phyloP scores from a whole-genome alignment of 805 yeast genomes.

The Blastobotrys parvus region DNA sequence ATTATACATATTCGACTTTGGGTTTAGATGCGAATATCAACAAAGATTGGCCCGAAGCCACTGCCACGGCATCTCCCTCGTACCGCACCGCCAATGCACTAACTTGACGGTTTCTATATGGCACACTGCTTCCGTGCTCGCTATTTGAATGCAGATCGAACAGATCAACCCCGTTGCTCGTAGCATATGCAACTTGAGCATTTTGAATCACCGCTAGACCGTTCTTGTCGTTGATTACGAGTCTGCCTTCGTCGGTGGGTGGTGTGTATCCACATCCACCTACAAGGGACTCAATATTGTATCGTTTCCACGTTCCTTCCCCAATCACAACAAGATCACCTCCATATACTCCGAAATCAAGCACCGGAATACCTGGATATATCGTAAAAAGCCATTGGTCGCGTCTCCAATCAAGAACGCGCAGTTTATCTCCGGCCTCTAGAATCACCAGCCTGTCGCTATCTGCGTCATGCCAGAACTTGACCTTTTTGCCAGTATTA shows the following conservation, averaged over 20 bases:
- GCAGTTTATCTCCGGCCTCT: conserved; percentile 28
- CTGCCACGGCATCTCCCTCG: conserved; percentile 1
- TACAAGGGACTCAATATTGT: conserved; percentile 17
- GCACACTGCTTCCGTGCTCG: conserved; percentile 7
- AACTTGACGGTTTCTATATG: background rate
- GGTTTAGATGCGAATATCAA: background rate
- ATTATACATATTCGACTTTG: background rate
- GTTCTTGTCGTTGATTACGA: conserved; percentile 15
- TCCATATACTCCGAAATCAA: conserved; percentile 20
- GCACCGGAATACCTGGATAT: conserved; percentile 21
- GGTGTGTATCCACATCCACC: conserved; percentile 32
- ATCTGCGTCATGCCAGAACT: conserved; percentile 26
- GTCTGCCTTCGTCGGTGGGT: conserved; percentile 14
- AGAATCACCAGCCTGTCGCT: conserved; percentile 28
- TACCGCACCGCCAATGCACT: background rate
- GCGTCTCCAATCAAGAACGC: conserved; percentile 30
- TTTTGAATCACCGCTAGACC: conserved; percentile 3
- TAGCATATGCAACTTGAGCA: conserved; percentile 2
- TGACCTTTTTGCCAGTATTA: conserved; percentile 24
- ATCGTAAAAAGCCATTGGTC: conserved; percentile 26
- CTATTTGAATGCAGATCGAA: conserved; percentile 10
- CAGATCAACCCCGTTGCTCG: conserved; percentile 2
- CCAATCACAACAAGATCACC: conserved; percentile 27
- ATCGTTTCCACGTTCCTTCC: conserved; percentile 30
- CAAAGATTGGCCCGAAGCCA: background rate